These are phyloP conservation scores for Rhizophora apiculata DNA, from an alignment of 345 rosid genomes.

Conservation along the genomic window DNA sequence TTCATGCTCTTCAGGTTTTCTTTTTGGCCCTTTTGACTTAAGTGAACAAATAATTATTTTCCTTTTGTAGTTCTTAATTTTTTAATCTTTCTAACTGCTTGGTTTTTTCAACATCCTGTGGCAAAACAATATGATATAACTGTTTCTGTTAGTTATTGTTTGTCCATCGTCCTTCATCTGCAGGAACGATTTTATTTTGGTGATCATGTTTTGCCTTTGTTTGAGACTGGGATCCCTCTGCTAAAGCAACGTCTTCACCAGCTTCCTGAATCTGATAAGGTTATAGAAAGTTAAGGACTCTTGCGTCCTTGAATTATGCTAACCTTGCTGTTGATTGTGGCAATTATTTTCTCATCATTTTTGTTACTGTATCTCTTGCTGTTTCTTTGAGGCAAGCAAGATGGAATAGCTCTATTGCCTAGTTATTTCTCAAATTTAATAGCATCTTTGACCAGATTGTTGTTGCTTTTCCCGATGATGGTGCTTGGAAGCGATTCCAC, in stretches of 20 bases:
- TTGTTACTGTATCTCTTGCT: background rate
- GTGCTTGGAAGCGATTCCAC: conserved; percentile 99
- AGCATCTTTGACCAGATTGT: conserved; percentile 40
- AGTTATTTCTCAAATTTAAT: background rate
- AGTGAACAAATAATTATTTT: background rate
- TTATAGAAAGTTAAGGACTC: conserved; percentile 11
- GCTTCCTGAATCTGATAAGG: conserved; percentile 73
- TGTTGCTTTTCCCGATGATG: conserved; percentile 98
- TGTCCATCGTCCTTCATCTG: conserved; percentile 12
- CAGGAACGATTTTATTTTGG: conserved; percentile 98
- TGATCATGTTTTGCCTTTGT: conserved; percentile 92
- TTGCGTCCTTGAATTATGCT: conserved; percentile 6
- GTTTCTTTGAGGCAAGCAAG: background rate
- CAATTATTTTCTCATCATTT: background rate
- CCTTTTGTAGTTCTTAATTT: background rate
- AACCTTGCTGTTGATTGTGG: conserved; percentile 7
- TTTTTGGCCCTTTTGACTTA: background rate
- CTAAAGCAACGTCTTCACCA: conserved; percentile 77
- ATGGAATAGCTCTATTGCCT: background rate
- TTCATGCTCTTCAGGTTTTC: conserved; percentile 91
- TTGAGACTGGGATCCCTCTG: conserved; percentile 95
- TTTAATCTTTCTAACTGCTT: background rate
- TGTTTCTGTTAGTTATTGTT: background rate
- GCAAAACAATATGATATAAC: too few species aligned
- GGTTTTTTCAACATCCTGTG: too few species aligned